These are phyloP conservation scores for Camellia japonica DNA, from an alignment of 148 eudicot species.

Conservation along the genomic window DNA sequence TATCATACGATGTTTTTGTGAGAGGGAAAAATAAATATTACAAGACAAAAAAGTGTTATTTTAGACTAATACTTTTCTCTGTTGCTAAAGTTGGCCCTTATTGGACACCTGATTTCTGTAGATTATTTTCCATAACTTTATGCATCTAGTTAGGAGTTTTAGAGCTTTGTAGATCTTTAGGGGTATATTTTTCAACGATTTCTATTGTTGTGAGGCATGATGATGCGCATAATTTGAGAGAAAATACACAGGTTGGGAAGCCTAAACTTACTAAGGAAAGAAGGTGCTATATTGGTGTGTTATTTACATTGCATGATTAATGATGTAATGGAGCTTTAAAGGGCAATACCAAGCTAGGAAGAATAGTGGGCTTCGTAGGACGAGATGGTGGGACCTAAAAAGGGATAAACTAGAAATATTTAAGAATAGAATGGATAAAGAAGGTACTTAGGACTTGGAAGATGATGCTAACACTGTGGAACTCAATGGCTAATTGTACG, in stretches of 20 bases:
- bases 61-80: neutral
- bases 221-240: neutral
- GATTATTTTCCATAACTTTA: too few relatives aligned
- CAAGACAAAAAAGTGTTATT: neutral
- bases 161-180: too few relatives aligned
- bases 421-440: too few relatives aligned
- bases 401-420: too few relatives aligned
- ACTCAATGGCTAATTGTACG: too few relatives aligned
- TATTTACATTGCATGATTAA: neutral
- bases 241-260: neutral
- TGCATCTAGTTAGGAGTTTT: too few relatives aligned
- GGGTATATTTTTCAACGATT: neutral
- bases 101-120: neutral
- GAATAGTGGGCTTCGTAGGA: too few relatives aligned
- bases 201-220: conserved; percentile 1
- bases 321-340: neutral
- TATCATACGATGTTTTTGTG: neutral
- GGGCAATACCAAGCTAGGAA: too few relatives aligned
- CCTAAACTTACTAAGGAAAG: neutral
- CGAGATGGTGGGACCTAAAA: too few relatives aligned
- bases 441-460: too few relatives aligned
- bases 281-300: neutral
- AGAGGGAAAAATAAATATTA: neutral
- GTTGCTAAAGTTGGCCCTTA: conserved; percentile 1
- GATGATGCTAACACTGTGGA: too few relatives aligned